Evolutionary conservation across 1,139 yeast genomes (phyloP), one percentile per base, ranked within the genome.

Genomic region (Suhomyces guaymorum): DNA sequence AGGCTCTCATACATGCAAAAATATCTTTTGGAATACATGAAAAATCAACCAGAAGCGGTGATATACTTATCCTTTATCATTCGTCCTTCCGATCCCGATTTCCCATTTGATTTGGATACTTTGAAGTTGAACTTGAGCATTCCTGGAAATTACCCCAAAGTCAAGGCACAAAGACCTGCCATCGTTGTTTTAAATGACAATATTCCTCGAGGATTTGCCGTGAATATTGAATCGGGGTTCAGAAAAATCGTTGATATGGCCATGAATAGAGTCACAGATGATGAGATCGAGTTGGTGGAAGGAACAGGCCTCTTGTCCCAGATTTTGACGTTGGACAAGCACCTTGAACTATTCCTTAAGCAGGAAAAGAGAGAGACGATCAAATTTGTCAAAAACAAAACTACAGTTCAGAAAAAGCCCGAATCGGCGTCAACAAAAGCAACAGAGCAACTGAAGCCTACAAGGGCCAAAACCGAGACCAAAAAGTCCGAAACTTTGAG

Each of bases 11-110:
- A 32, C 26, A 28, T 46, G 17, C 44, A 44, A 25, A 43, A 44
- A 24, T 40, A 46, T 26, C 16, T 48, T n/a, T 30, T 44, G 14
- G 49, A 46, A 21, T 48, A 31, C 27, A 40, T 42, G 26, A 41
- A 37, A 11, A 35, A 37, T 20, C 48, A 43, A 12, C 47, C 52
- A 1, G 44, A 41, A 5, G 41, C 41, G 2, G 30, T 38, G 14
- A 50, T 68, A 1, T 66, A 67, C 33, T 38, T 69, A 6, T 63
- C 72, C 20, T 62, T 69, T 35, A 40, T 52, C 22, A 42, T 70
- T n/a, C 46, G 49, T 14, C 90, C 92, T 0, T 69, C 82, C 0
- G 92, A 82, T 52, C 90, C 90, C 0, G 86, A 82, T 26, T 84
- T 84, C 51, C 85, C 90, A 0, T 83, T 70, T 51, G 87, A 80